These are phyloP conservation scores for Halteria grandinella DNA, from an alignment of 73 alveolate genomes.

Conservation along the genomic window DNA sequence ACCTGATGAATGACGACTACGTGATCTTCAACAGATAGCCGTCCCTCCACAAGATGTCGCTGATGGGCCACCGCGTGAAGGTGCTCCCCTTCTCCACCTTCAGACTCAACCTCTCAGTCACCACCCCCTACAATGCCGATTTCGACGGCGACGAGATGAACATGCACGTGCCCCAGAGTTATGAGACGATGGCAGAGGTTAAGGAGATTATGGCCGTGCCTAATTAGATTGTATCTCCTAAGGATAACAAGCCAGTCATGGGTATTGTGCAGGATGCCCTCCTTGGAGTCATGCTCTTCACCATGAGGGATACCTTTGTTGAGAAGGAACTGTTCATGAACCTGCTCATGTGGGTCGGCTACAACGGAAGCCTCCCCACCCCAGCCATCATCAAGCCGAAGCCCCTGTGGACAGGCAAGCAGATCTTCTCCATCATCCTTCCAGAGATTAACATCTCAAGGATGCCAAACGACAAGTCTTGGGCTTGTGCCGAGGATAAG, in stretches of 20 bases:
- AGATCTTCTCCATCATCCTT: constrained; percentile 92
- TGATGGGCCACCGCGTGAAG: constrained; percentile 99
- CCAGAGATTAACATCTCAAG: constrained; percentile 83
- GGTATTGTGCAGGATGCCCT: constrained; percentile 99
- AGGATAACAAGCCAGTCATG: constrained; percentile 99
- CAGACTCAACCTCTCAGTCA: constrained; percentile 98
- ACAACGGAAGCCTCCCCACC: constrained; percentile 95
- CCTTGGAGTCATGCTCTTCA: constrained; percentile 92
- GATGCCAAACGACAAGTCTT: constrained; percentile 63
- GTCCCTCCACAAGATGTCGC: constrained; percentile 99
- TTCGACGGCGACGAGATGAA: constrained; percentile 99
- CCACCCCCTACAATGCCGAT: constrained; percentile 99
- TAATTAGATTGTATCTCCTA: constrained; percentile 96
- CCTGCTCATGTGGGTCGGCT: constrained; percentile 97
- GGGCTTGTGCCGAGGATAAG: constrained; percentile 54
- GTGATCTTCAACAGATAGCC: constrained; percentile 99
- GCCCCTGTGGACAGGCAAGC: constrained; percentile 99
- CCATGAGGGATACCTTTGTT: constrained; percentile 94
- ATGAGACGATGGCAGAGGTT: constrained; percentile 96
- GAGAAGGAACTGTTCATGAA: constrained; percentile 94
- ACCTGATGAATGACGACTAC: constrained; percentile 96
- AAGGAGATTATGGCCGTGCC: constrained; percentile 97
- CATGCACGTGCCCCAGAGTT: constrained; percentile 98
- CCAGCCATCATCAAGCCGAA: constrained; percentile 98
- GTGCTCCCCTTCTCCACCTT: constrained; percentile 99